Evolutionary conservation across 495 filamentous ascomycete species (phyloP), one percentile per base, ranked within the genome.

Genomic region (Penicillium macrosclerotiorum): DNA sequence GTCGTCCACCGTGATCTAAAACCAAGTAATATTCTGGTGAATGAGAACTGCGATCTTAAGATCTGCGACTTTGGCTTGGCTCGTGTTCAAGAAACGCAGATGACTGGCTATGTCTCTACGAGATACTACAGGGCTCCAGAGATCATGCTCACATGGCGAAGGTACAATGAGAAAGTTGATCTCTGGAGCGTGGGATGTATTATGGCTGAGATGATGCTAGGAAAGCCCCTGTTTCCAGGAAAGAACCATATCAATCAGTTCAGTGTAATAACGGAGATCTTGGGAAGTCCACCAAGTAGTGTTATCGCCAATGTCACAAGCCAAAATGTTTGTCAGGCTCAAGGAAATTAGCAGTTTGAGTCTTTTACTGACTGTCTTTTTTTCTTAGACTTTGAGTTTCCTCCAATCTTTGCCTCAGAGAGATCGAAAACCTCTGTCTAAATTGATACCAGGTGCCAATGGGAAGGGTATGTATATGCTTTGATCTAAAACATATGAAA

Each of bases 91-190:
- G 93, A 98, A 57, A 87, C 87, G 11, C 90, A 96, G 68, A 98
- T 98, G 93, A 98, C 93, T 27, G 93, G 93, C 63, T 98, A 98
- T 55, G 93, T 98, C 18, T 96, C 93, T 19, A 98, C 93, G 30
- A 79, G 93, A 73, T 98, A 96, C 76, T 98, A 98, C 74, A 84
- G 93, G 37, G 93, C 93, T 1, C 93, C 93, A 2, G 93, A 98
- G 68, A 97, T 98, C 60, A 98, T 98, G 93, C 89, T 98, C 59
- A 98, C 93, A 29, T 98, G 93, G 93, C 92, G 96, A 65, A 95
- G 96, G 68, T 98, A 98, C 67, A 92, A 96, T 58, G 89, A 96
- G 33, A 93, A 97, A 72, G 93, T 97, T 36, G 93, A 98, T 68
- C 95, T 98, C 55, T 98, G 93, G 93, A 96, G 92, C 61, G 91